Percentiles rank a stretch among this genome's conserved stretches.
These are phyloP conservation scores for Termitomyces eurrhizus DNA, from an alignment of 768 basidiomycete species.

Conservation along the genomic window DNA sequence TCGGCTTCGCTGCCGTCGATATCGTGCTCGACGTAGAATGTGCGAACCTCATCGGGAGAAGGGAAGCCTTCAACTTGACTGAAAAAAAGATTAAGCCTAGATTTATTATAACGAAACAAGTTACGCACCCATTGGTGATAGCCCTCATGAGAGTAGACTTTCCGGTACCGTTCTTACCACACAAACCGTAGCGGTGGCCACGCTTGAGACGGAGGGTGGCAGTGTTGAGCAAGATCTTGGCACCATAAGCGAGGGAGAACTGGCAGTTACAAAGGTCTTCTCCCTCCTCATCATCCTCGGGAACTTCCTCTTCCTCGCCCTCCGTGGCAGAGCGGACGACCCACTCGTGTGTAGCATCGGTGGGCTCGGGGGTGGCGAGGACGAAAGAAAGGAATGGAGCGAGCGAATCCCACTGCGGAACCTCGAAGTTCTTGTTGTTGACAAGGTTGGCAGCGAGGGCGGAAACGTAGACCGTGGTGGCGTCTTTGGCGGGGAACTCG, in stretches of 20 bases:
- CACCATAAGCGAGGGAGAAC: constrained; percentile 98
- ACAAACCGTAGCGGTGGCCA: constrained; percentile 97
- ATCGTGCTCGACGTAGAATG: constrained; percentile 99
- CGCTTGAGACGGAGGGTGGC: constrained; percentile 96
- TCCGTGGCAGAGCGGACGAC: constrained; percentile 86
- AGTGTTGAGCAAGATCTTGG: constrained; percentile 96
- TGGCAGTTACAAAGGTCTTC: constrained; percentile 99
- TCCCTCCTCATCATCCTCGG: constrained; percentile 94
- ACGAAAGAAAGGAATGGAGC: constrained; percentile 73
- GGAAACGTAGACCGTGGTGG: constrained; percentile 65
- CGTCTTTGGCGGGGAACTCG: constrained; percentile 49
- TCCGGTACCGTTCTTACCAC: constrained; percentile 98
- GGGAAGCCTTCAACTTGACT: constrained; percentile 98
- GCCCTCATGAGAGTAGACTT: constrained; percentile 95
- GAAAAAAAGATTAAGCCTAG: constrained; percentile 24
- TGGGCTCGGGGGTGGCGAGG: constrained; percentile 58
- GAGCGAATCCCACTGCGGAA: constrained; percentile 81
- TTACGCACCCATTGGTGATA: constrained; percentile 72
- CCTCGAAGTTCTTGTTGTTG: constrained; percentile 90
- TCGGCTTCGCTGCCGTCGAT: constrained; percentile 95
- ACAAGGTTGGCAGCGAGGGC: constrained; percentile 82
- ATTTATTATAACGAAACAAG: constrained; percentile 2
- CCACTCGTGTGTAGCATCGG: constrained; percentile 75
- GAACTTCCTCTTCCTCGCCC: constrained; percentile 62
- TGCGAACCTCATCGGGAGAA: constrained; percentile 93